A percentile compares a stretch with the other conserved stretches of the same genome.
Evolutionary conservation across 306 rosid genomes (phyloP).

Genomic region (Sechiopsis laciniata): DNA sequence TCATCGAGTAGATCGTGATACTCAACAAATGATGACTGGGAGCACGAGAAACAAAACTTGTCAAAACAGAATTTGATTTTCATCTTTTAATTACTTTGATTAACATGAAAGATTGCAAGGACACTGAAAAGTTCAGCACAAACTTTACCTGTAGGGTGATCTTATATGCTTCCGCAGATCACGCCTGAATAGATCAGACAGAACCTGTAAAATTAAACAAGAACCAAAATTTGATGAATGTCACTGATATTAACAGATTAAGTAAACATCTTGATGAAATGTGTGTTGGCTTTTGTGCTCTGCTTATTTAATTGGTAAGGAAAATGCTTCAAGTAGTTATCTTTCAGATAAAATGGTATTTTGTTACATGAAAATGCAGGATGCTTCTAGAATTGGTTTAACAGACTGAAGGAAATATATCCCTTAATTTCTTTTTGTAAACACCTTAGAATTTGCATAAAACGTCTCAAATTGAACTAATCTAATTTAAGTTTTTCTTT

Average conservation of each 20-base stretch:
- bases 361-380: conserved; percentile 7
- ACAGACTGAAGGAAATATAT: neutral
- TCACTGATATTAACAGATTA: neutral
- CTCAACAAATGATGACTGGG: conserved; percentile 54
- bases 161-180: conserved; percentile 78
- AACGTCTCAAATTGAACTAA: neutral
- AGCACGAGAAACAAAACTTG: conserved; percentile 32
- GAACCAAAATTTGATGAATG: conserved; percentile 19
- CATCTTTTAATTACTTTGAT: conserved; percentile 10
- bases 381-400: neutral
- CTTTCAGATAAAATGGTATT: neutral
- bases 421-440: neutral
- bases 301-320: neutral
- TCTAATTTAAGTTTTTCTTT: neutral
- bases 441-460: neutral
- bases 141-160: conserved; percentile 62
- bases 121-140: conserved; percentile 6
- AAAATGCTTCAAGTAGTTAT: too few relatives aligned
- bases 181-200: conserved; percentile 71
- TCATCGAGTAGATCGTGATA: conserved; percentile 71
- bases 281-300: conserved; percentile 4
- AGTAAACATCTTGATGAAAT: neutral
- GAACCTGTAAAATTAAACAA: conserved; percentile 49
- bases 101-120: neutral
- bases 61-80: conserved; percentile 16